These are phyloP conservation scores for Brassica carinata DNA, from an alignment of 345 rosid genomes.

Conservation along the genomic window DNA sequence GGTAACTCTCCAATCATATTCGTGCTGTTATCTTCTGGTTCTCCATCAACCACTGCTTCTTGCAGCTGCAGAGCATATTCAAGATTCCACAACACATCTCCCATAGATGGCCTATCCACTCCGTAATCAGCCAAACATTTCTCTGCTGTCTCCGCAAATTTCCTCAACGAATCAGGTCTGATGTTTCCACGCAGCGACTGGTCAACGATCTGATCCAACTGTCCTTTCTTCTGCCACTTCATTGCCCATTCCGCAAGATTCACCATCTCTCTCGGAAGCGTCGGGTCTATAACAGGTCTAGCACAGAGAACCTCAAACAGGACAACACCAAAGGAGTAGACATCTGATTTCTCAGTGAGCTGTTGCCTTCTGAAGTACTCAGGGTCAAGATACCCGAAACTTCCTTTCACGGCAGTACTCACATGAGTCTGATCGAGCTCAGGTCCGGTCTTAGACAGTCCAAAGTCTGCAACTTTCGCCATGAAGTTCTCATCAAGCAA, in stretches of 20 bases:
- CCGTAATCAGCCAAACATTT: conserved; percentile 42
- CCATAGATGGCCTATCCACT: conserved; percentile 40
- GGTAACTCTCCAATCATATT: conserved; percentile 79
- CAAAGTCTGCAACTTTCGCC: conserved; percentile 55
- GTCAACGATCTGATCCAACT: conserved; percentile 33
- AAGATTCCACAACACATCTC: conserved; percentile 45
- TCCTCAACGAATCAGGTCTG: conserved; percentile 30
- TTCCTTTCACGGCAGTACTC: conserved; percentile 52
- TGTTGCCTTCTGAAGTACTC: conserved; percentile 53
- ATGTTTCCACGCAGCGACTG: conserved; percentile 33
- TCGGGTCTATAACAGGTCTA: conserved; percentile 47
- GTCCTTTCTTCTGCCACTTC: conserved; percentile 39
- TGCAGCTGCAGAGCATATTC: conserved; percentile 36
- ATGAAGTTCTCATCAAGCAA: conserved; percentile 47
- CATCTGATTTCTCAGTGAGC: conserved; percentile 52
- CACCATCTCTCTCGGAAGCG: conserved; percentile 39
- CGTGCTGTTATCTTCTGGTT: conserved; percentile 78
- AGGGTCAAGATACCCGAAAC: conserved; percentile 50
- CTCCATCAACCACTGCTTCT: conserved; percentile 57
- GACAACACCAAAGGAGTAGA: conserved; percentile 54
- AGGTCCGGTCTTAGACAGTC: conserved; percentile 49
- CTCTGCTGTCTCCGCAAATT: conserved; percentile 37
- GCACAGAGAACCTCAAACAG: conserved; percentile 49
- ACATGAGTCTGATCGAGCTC: conserved; percentile 51
- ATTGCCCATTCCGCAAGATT: conserved; percentile 44